Evolutionary conservation across 2,329 filamentous ascomycete species (phyloP).

Genomic region (Cladophialophora yegresii): DNA sequence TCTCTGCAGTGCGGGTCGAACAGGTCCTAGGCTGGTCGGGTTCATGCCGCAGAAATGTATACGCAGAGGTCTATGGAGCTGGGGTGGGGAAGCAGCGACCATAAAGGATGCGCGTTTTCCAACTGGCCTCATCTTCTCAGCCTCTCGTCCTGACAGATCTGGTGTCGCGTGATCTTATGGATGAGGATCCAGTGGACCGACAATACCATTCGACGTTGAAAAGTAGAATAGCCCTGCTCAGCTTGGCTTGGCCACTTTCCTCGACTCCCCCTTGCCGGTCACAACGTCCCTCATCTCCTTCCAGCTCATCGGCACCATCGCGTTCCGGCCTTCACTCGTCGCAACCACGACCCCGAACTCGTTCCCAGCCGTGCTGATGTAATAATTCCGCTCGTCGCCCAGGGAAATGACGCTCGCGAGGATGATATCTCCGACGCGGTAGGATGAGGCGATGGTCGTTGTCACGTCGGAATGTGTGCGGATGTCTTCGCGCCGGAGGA

Average conservation of each 20-base stretch:
- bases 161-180: background rate
- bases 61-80: background rate
- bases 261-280: slow-evolving; percentile 72
- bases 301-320: slow-evolving; percentile 93
- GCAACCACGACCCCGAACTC: slow-evolving; percentile 84
- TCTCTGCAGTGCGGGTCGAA: background rate
- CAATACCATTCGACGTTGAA: background rate
- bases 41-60: background rate
- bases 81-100: background rate
- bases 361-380: slow-evolving; percentile 87
- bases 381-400: slow-evolving; percentile 93
- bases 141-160: background rate
- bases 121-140: background rate
- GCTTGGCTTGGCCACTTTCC: slow-evolving; percentile 91
- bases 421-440: slow-evolving; percentile 90
- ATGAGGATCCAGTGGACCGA: background rate
- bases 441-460: slow-evolving; percentile 91
- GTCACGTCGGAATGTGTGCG: slow-evolving; percentile 95
- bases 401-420: slow-evolving; percentile 83
- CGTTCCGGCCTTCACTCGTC: slow-evolving; percentile 84
- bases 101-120: background rate
- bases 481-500: slow-evolving; percentile 87
- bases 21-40: background rate
- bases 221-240: slow-evolving; percentile 22
- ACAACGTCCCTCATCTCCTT: slow-evolving; percentile 86